Evolutionary conservation across 257 asterid genomes (phyloP), one percentile per base, ranked within the genome.

Genomic region (Datura wrightii): DNA sequence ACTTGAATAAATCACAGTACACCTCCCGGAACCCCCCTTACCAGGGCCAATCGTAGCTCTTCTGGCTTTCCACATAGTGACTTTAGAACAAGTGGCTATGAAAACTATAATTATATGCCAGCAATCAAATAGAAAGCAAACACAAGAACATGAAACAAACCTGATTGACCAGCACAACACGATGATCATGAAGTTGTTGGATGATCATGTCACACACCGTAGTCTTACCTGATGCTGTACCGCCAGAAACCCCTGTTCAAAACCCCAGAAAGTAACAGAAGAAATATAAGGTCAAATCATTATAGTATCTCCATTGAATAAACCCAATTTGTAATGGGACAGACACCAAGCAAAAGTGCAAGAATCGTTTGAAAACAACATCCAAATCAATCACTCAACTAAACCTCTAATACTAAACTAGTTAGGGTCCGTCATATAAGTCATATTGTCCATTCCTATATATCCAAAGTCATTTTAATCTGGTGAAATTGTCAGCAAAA

Each of bases 161-260:
- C 98, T 97, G 99, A 88, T 92, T 94, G 84, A 97, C 96, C 15
- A 97, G 98, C 84, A 97, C 98, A 42, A 97, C 97, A 13, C 98
- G 99, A 80, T 97, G 99, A 91, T 97, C 99, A 69, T 97, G 99
- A 80, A 97, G 97, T 90, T 95, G 99, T 88, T 97, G 99, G 85
- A 97, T 97, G 86, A 97, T 97, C 99, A 97, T 94, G 86, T 97
- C 99, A 85, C 99, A 97, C 24, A 97, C 99, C 0, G 99, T 97
- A 10, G 98, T 94, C 87, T 97, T 97, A 58, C 98, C 99, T 0
- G 99, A 97, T 6, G 99, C 99, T 63, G 99, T 97, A 34, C 99
- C 99, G 46, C 99, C 99, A 34, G 99, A 97, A 89, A 97, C 99
- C 85, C 99, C 99, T 97, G 83, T 84, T 52, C 92, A 41, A 41